Conservation (phyloP, 2,329 filamentous ascomycete genomes). For the Didymella sp. region DNA sequence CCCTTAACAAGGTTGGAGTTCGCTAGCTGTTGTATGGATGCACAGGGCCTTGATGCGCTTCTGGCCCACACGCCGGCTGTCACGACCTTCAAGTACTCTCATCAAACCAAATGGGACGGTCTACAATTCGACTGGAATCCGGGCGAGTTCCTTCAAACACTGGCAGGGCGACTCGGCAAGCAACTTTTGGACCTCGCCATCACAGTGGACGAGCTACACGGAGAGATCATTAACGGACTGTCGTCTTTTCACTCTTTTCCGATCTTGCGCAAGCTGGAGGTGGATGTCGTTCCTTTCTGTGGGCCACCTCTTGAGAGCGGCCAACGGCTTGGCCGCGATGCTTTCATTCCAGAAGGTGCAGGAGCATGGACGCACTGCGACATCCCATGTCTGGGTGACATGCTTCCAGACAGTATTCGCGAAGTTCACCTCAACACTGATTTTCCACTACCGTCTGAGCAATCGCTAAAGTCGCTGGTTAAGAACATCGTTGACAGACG, state of each 20-base stretch:
- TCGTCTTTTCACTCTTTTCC: slow-evolving; percentile 41
- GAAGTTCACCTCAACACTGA: slow-evolving; percentile 44
- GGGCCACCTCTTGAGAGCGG: slow-evolving; percentile 46
- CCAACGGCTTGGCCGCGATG: slow-evolving; percentile 33
- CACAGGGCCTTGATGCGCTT: slow-evolving; percentile 33
- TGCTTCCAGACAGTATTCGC: slow-evolving; percentile 41
- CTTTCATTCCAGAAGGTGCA: slow-evolving; percentile 28
- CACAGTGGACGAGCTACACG: slow-evolving; percentile 43
- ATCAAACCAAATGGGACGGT: slow-evolving; percentile 45
- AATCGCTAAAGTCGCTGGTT: slow-evolving; percentile 33
- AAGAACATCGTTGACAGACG: slow-evolving; percentile 41
- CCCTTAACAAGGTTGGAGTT: slow-evolving; percentile 41
- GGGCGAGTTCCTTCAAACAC: slow-evolving; percentile 37
- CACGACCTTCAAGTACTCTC: slow-evolving; percentile 42
- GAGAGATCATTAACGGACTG: slow-evolving; percentile 42
- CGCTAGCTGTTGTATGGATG: slow-evolving; percentile 44
- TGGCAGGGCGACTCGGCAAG: slow-evolving; percentile 35
- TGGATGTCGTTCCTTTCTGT: slow-evolving; percentile 42
- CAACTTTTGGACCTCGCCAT: slow-evolving; percentile 40
- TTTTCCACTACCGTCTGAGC: slow-evolving; percentile 31
- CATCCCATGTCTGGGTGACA: slow-evolving; percentile 46
- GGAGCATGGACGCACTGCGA: slow-evolving; percentile 37
- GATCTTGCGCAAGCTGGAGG: slow-evolving; percentile 36
- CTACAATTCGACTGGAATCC: slow-evolving; percentile 45
- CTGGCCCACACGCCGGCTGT: slow-evolving; percentile 37